Evolutionary conservation across 768 basidiomycete genomes (phyloP).

Genomic region (Udeniomyces megalosporus): DNA sequence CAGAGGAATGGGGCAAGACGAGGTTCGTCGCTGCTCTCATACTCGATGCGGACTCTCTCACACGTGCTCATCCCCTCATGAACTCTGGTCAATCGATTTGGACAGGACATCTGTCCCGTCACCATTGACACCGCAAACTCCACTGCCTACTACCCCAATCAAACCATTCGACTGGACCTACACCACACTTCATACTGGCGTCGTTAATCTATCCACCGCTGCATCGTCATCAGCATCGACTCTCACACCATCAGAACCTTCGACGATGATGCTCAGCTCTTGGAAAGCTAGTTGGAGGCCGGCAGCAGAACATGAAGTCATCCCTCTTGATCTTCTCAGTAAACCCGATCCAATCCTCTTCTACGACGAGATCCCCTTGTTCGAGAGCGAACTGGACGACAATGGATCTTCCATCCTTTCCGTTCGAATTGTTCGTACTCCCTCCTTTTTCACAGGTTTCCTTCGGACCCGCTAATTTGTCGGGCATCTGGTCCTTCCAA

Average conservation of each 20-base stretch:
- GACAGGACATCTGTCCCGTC: slow-evolving; percentile 13
- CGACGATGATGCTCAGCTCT: slow-evolving; percentile 26
- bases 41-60: neutral
- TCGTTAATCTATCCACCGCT: neutral
- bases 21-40: slow-evolving; percentile 36
- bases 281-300: slow-evolving; percentile 20
- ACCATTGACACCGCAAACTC: slow-evolving; percentile 20
- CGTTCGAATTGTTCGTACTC: slow-evolving; percentile 61
- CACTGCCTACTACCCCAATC: slow-evolving; percentile 34
- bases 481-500: neutral
- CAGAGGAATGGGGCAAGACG: slow-evolving; percentile 83
- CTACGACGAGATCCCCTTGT: slow-evolving; percentile 85
- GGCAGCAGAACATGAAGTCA: slow-evolving; percentile 41
- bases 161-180: slow-evolving; percentile 99
- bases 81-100: neutral
- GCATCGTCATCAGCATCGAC: neutral
- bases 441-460: neutral
- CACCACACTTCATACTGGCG: slow-evolving; percentile 68
- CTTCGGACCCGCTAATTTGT: neutral
- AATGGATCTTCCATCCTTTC: slow-evolving; percentile 77
- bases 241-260: neutral
- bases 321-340: slow-evolving; percentile 71
- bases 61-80: neutral
- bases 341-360: slow-evolving; percentile 93
- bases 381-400: slow-evolving; percentile 93